Percentiles rank a stretch among this genome's conserved stretches.
Evolutionary conservation across 768 basidiomycete species (phyloP).

Genomic region (Myochromella boudieri): DNA sequence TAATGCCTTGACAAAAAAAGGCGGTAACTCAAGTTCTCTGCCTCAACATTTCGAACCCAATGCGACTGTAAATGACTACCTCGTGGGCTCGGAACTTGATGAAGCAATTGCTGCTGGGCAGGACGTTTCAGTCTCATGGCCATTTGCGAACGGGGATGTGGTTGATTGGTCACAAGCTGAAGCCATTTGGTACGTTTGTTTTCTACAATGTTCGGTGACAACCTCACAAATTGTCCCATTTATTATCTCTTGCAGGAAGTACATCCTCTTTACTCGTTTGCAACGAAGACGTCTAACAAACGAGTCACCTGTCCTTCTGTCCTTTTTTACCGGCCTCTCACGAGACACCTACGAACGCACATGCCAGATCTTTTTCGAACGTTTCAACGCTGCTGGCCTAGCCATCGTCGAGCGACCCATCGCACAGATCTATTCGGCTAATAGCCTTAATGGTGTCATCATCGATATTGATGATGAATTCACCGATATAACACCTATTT

Average conservation of each 20-base stretch:
- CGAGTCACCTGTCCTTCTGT: constrained; percentile 82
- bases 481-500: constrained; percentile 77
- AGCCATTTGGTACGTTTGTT: constrained; percentile 72
- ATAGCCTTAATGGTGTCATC: constrained; percentile 69
- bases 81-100: constrained; percentile 79
- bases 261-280: constrained; percentile 74
- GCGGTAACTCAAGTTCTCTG: constrained; percentile 41
- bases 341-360: constrained; percentile 68
- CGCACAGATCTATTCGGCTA: constrained; percentile 79
- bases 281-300: constrained; percentile 81
- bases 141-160: constrained; percentile 73
- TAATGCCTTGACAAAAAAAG: constrained; percentile 18
- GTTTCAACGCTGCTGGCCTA: constrained; percentile 86
- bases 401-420: constrained; percentile 81
- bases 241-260: constrained; percentile 57
- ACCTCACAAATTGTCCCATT: not conserved
- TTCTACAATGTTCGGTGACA: not conserved
- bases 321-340: constrained; percentile 64
- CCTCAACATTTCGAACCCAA: constrained; percentile 41
- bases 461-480: constrained; percentile 78
- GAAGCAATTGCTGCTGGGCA: constrained; percentile 76
- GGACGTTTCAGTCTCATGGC: constrained; percentile 77
- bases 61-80: constrained; percentile 71
- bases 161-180: constrained; percentile 84
- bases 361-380: constrained; percentile 88